Conservation (phyloP, 1,284 basidiomycete species). For the Xerocomus amazonicus region DNA sequence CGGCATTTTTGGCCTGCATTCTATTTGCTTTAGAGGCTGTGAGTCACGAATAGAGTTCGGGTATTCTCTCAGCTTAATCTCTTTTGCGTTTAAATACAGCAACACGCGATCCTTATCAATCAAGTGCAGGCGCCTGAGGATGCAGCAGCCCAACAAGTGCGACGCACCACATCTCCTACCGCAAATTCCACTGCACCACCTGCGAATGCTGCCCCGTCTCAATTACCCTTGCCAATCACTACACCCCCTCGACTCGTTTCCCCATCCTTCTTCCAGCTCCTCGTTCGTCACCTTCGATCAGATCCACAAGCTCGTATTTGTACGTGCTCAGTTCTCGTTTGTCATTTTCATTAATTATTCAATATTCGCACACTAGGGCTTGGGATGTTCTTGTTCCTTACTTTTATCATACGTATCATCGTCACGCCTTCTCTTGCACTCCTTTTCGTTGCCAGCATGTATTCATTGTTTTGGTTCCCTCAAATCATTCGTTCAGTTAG, state of each 20-base stretch:
- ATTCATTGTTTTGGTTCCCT: constrained; percentile 78
- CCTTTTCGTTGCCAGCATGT: constrained; percentile 66
- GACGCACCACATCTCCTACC: constrained; percentile 5
- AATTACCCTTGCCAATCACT: constrained; percentile 15
- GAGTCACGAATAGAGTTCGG: constrained; percentile 25
- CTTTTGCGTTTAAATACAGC: constrained; percentile 42
- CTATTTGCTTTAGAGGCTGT: constrained; percentile 74
- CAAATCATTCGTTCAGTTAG: constrained; percentile 79
- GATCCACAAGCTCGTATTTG: constrained; percentile 72
- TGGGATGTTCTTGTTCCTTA: constrained; percentile 61
- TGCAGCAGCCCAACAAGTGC: constrained; percentile 32
- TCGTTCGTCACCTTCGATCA: constrained; percentile 55
- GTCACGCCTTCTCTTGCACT: constrained; percentile 69
- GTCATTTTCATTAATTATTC: background rate
- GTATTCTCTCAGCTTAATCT: background rate
- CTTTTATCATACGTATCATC: constrained; percentile 69
- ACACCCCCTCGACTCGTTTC: constrained; percentile 14
- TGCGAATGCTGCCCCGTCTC: constrained; percentile 12
- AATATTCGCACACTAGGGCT: constrained; percentile 47
- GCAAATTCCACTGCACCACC: constrained; percentile 1
- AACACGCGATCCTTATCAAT: constrained; percentile 77
- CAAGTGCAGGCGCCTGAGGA: constrained; percentile 83
- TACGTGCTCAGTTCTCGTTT: constrained; percentile 33
- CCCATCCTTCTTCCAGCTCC: constrained; percentile 45
- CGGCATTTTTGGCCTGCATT: constrained; percentile 74